These are phyloP conservation scores for Albophoma yamanashiensis DNA, from an alignment of 2,329 filamentous ascomycete genomes.

Conservation along the genomic window DNA sequence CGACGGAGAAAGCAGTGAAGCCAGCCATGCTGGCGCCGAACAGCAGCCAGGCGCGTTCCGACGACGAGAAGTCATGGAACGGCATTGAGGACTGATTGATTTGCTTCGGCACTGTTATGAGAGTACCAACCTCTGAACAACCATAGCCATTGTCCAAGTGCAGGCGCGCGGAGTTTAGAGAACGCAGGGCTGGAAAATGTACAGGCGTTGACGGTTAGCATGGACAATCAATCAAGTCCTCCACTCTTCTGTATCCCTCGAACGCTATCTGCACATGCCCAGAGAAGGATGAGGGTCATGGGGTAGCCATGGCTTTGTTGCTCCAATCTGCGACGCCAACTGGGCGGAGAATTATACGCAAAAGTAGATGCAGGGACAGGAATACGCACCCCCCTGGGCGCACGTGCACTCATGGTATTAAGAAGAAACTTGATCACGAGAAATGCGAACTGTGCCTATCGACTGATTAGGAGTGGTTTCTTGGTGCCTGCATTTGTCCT, in stretches of 20 bases:
- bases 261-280: not conserved
- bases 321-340: not conserved
- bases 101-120: not conserved
- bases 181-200: not conserved
- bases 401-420: not conserved
- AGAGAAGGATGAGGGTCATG: not conserved
- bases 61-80: slow-evolving; percentile 32
- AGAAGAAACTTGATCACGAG: too few species aligned
- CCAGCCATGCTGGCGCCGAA: not conserved
- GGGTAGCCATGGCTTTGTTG: not conserved
- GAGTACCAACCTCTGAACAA: not conserved
- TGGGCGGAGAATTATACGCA: not conserved
- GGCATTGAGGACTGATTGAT: slow-evolving; percentile 25
- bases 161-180: not conserved
- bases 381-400: not conserved
- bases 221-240: not conserved
- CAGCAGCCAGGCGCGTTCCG: slow-evolving; percentile 12
- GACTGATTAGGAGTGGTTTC: not conserved
- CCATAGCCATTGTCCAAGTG: not conserved
- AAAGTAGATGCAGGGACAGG: too few species aligned
- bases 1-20: slow-evolving; percentile 7
- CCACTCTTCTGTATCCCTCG: not conserved
- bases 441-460: not conserved
- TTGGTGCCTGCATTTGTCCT: not conserved
- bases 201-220: not conserved